Percentiles rank a stretch among this genome's conserved stretches.
These are phyloP conservation scores for Gnomoniopsis sp. DNA, from an alignment of 2,329 filamentous ascomycete species.

Conservation along the genomic window DNA sequence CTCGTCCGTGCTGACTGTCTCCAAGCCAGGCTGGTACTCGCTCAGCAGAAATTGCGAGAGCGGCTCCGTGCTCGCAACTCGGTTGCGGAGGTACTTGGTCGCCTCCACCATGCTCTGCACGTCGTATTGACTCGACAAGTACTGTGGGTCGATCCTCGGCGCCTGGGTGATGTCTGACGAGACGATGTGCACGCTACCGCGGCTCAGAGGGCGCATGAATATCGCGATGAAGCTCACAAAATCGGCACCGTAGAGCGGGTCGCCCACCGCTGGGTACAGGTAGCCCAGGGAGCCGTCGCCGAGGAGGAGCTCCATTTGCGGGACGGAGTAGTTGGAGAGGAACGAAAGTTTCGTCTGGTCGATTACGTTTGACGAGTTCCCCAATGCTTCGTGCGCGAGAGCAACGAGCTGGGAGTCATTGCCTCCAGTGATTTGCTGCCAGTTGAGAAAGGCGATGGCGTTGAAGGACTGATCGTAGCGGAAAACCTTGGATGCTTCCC, in stretches of 20 bases:
- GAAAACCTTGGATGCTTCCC: slow-evolving; percentile 28
- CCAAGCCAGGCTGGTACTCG: slow-evolving; percentile 33
- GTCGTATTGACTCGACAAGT: slow-evolving; percentile 28
- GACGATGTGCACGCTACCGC: slow-evolving; percentile 34
- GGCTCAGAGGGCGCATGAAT: slow-evolving; percentile 31
- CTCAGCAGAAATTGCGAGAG: slow-evolving; percentile 27
- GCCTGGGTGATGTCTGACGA: slow-evolving; percentile 33
- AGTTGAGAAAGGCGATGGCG: slow-evolving; percentile 39
- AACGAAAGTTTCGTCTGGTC: slow-evolving; percentile 38
- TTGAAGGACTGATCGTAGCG: slow-evolving; percentile 38
- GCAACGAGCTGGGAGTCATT: slow-evolving; percentile 26
- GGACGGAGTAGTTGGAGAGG: slow-evolving; percentile 33
- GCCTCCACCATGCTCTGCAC: slow-evolving; percentile 21
- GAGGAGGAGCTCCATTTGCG: slow-evolving; percentile 41
- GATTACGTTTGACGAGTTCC: slow-evolving; percentile 27
- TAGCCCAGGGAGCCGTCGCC: slow-evolving; percentile 42
- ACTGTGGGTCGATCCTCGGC: slow-evolving; percentile 30
- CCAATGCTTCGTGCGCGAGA: slow-evolving; percentile 31
- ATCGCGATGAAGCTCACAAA: slow-evolving; percentile 28
- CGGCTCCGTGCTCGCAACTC: slow-evolving; percentile 29
- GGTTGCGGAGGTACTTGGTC: slow-evolving; percentile 30
- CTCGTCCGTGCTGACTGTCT: slow-evolving; percentile 18
- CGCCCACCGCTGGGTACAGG: slow-evolving; percentile 30
- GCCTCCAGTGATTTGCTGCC: slow-evolving; percentile 31
- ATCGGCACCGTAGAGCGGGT: slow-evolving; percentile 27